These are phyloP conservation scores for Termitomyces sp. DNA, from an alignment of 768 basidiomycete species.

Conservation along the genomic window DNA sequence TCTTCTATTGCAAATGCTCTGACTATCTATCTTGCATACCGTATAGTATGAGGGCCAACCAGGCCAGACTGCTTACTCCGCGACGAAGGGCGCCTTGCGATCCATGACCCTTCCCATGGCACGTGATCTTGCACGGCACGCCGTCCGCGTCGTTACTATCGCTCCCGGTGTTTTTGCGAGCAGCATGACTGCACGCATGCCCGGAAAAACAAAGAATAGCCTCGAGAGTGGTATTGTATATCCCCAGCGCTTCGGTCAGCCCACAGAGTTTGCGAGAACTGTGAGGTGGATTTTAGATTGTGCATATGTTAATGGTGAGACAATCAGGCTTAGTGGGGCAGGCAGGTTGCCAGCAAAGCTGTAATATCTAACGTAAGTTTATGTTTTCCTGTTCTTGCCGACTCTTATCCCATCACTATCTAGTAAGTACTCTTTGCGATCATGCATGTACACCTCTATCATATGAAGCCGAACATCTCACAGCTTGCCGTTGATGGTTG, in stretches of 20 bases:
- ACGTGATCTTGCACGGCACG: slow-evolving; percentile 49
- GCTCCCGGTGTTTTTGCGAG: slow-evolving; percentile 52
- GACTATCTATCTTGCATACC: neutral
- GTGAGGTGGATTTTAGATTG: slow-evolving; percentile 49
- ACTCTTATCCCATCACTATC: neutral
- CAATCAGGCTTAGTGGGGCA: slow-evolving; percentile 41
- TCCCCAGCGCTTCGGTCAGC: slow-evolving; percentile 44
- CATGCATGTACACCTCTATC: neutral
- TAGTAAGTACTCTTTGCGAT: neutral
- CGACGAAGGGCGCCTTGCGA: slow-evolving; percentile 50
- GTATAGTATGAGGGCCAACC: slow-evolving; percentile 50
- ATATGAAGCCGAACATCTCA: neutral
- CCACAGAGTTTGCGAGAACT: slow-evolving; percentile 48
- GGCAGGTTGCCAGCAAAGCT: neutral
- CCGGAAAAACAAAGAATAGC: slow-evolving; percentile 10
- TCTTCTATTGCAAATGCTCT: neutral
- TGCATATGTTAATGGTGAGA: slow-evolving; percentile 54
- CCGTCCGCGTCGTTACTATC: slow-evolving; percentile 50
- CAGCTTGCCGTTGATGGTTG: neutral
- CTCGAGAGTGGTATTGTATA: slow-evolving; percentile 34
- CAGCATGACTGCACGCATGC: neutral
- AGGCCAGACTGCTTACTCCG: slow-evolving; percentile 54
- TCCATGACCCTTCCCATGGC: slow-evolving; percentile 62
- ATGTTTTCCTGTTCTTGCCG: neutral
- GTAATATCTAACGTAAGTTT: neutral